phyloP scores from a whole-genome alignment of 1,139 yeast species.

The Pichia inconspicua region DNA sequence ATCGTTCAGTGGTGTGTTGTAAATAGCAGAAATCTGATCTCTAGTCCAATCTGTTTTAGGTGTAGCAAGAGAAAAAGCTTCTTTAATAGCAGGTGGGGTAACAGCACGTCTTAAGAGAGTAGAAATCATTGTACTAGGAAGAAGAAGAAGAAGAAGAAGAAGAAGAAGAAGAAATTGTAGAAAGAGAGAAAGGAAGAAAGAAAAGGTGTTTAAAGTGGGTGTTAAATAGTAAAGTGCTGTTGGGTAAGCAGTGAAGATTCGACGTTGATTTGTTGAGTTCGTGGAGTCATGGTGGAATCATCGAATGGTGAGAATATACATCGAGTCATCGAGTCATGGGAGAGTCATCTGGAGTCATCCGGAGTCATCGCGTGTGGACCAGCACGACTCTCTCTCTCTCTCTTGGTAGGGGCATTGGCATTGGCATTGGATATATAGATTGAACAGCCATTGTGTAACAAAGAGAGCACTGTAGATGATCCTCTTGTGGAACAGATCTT shows the following conservation, averaged over 20 bases:
- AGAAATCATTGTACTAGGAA: neutral
- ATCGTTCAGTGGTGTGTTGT: conserved; percentile 59
- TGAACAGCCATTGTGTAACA: too few relatives aligned
- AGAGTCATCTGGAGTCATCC: too few relatives aligned
- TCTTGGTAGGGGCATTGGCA: too few relatives aligned
- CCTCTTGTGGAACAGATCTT: too few relatives aligned
- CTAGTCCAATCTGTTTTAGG: conserved; percentile 55
- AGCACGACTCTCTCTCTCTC: too few relatives aligned
- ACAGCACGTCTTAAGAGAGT: neutral
- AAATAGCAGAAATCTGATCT: conserved; percentile 50
- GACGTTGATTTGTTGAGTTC: neutral
- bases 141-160: neutral
- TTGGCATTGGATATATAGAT: too few relatives aligned
- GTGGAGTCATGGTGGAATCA: neutral
- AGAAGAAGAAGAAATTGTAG: neutral
- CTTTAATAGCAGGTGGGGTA: neutral
- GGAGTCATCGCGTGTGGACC: too few relatives aligned
- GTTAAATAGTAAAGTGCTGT: neutral
- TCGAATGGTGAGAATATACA: too few relatives aligned
- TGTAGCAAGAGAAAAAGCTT: conserved; percentile 20
- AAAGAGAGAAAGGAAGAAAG: too few relatives aligned
- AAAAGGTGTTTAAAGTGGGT: too few relatives aligned
- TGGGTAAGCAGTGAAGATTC: neutral
- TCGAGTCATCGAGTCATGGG: too few relatives aligned
- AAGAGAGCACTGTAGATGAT: too few relatives aligned